Evolutionary conservation across 78 protist species (phyloP).

Genomic region (Planoprotostelium fungivorum): DNA sequence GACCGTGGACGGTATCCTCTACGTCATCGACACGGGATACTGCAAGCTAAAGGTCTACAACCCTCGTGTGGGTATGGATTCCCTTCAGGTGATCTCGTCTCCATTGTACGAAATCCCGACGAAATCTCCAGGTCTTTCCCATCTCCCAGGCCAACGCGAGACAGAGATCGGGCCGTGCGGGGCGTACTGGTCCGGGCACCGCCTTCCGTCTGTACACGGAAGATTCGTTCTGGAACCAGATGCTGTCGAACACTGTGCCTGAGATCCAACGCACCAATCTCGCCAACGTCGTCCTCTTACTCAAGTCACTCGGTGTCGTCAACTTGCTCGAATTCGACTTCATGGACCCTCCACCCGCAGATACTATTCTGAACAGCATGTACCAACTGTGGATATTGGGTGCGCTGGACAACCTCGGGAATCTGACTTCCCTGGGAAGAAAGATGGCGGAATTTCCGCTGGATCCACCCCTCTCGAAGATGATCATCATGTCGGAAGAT

Average conservation of each 20-base stretch:
- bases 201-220: slow-evolving; percentile 90
- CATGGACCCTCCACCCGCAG: slow-evolving; percentile 99
- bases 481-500: slow-evolving; percentile 68
- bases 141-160: slow-evolving; percentile 89
- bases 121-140: slow-evolving; percentile 34
- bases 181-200: slow-evolving; percentile 95
- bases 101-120: not conserved
- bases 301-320: slow-evolving; percentile 93
- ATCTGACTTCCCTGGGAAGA: slow-evolving; percentile 79
- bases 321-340: slow-evolving; percentile 92
- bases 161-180: slow-evolving; percentile 98
- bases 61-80: slow-evolving; percentile 95
- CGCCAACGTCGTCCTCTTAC: slow-evolving; percentile 88
- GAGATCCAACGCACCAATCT: slow-evolving; percentile 97
- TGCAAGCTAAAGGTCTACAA: slow-evolving; percentile 89
- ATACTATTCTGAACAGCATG: slow-evolving; percentile 83
- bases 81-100: slow-evolving; percentile 89
- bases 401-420: slow-evolving; percentile 91
- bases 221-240: slow-evolving; percentile 53
- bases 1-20: slow-evolving; percentile 93
- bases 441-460: slow-evolving; percentile 92
- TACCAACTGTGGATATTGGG: slow-evolving; percentile 97
- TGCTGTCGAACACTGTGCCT: slow-evolving; percentile 87
- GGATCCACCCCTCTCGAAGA: slow-evolving; percentile 95
- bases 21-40: slow-evolving; percentile 93